Evolutionary conservation across 164 flowering plant species (phyloP).

Genomic region (Dillenia turbinata): DNA sequence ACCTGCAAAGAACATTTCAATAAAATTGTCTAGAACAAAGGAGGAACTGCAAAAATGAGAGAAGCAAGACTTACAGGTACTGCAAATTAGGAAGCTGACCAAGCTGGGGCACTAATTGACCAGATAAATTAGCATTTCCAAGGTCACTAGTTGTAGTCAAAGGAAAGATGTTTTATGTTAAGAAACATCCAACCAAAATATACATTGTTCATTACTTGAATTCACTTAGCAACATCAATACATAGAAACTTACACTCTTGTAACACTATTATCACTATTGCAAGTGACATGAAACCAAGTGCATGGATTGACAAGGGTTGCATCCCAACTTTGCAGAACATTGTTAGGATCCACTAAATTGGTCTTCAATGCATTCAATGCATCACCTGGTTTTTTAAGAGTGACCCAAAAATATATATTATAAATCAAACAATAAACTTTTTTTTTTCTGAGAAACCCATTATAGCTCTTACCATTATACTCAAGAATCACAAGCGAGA

Average conservation of each 20-base stretch:
- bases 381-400: constrained; percentile 36
- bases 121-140: constrained; percentile 61
- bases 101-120: constrained; percentile 54
- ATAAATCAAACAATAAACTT: no score
- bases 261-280: constrained; percentile 22
- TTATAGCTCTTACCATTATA: no score
- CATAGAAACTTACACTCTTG: constrained; percentile 25
- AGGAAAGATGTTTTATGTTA: no score
- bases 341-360: constrained; percentile 28
- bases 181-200: no score
- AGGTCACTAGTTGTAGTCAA: constrained; percentile 39
- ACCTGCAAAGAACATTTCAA: neutral
- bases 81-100: constrained; percentile 52
- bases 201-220: no score
- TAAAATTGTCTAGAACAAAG: neutral
- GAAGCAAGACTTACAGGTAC: constrained; percentile 45
- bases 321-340: constrained; percentile 67
- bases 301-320: constrained; percentile 10
- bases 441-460: no score
- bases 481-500: no score
- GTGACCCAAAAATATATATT: no score
- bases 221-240: neutral
- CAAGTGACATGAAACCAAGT: constrained; percentile 22
- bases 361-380: constrained; percentile 40
- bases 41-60: neutral